A percentile compares a stretch with the other conserved stretches of the same genome.
phyloP scores from a whole-genome alignment of 2,329 filamentous ascomycete genomes.

The Huntiella omanensis region DNA sequence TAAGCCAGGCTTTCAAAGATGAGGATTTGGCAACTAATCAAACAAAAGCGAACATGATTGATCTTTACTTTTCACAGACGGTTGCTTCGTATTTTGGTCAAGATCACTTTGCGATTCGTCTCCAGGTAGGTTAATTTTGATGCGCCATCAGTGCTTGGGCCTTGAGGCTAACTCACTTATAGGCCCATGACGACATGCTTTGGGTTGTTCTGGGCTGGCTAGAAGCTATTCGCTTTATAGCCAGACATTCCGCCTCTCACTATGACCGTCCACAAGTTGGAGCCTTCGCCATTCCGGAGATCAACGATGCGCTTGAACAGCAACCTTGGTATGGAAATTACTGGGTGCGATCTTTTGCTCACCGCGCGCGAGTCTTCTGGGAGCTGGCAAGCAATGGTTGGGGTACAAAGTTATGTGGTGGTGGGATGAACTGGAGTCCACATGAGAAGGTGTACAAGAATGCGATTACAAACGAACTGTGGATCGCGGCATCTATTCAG shows the following conservation, averaged over 20 bases:
- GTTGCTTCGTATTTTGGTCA: slow-evolving; percentile 74
- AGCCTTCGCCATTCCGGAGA: slow-evolving; percentile 13
- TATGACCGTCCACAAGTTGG: slow-evolving; percentile 22
- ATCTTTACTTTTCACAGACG: slow-evolving; percentile 61
- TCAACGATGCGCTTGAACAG: slow-evolving; percentile 20
- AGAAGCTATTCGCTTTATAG: slow-evolving; percentile 59
- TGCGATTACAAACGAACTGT: slow-evolving; percentile 86
- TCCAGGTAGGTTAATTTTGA: slow-evolving; percentile 22
- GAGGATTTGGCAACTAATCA: slow-evolving; percentile 23
- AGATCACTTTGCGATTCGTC: slow-evolving; percentile 53
- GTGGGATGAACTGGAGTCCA: slow-evolving; percentile 86
- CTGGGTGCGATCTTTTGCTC: slow-evolving; percentile 60
- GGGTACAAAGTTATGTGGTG: slow-evolving; percentile 62
- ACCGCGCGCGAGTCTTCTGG: slow-evolving; percentile 72
- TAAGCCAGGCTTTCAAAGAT: slow-evolving; percentile 39
- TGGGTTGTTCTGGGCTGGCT: slow-evolving; percentile 92
- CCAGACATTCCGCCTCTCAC: slow-evolving; percentile 46
- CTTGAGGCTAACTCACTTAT: slow-evolving; percentile 12
- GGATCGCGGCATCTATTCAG: slow-evolving; percentile 60
- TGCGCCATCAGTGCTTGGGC: not conserved
- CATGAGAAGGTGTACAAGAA: slow-evolving; percentile 75
- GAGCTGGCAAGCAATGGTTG: slow-evolving; percentile 62
- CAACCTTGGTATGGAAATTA: slow-evolving; percentile 56
- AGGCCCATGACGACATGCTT: slow-evolving; percentile 86
- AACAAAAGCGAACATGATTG: slow-evolving; percentile 58